These are phyloP conservation scores for Plenodomus tracheiphilus DNA, from an alignment of 2,329 filamentous ascomycete genomes.

Conservation along the genomic window DNA sequence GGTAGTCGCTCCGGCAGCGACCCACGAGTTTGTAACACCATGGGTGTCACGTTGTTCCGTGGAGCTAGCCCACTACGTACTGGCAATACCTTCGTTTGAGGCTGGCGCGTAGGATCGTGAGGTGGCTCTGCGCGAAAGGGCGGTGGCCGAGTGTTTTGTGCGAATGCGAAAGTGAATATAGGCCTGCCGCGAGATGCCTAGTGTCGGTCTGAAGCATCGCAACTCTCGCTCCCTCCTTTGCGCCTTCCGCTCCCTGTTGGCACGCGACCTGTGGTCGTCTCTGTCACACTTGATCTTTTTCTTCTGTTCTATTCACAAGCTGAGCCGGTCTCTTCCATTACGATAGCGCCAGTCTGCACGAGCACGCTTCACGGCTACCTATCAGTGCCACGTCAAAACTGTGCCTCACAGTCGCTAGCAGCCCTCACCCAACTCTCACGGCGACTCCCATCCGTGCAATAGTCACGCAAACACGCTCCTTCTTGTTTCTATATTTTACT, in stretches of 20 bases:
- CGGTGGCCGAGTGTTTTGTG: conserved; percentile 25
- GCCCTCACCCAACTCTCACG: conserved; percentile 11
- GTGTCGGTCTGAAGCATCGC: conserved; percentile 23
- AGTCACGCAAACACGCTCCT: conserved; percentile 26
- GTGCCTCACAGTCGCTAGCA: conserved; percentile 9
- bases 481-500: conserved; percentile 16
- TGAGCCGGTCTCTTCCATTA: conserved; percentile 40
- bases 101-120: conserved; percentile 38
- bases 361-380: conserved; percentile 13
- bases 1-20: conserved; percentile 27
- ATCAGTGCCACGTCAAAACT: conserved; percentile 14
- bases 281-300: conserved; percentile 10
- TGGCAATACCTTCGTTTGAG: conserved; percentile 39
- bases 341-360: conserved; percentile 10
- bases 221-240: conserved; percentile 20
- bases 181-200: conserved; percentile 28
- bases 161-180: conserved; percentile 40
- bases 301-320: conserved; percentile 23
- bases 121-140: conserved; percentile 29
- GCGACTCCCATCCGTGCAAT: conserved; percentile 35
- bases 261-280: conserved; percentile 29
- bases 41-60: conserved; percentile 32
- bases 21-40: conserved; percentile 38
- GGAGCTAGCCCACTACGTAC: conserved; percentile 37
- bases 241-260: conserved; percentile 11